Conservation (phyloP, 768 basidiomycete species). For the Suillus occidentalis region DNA sequence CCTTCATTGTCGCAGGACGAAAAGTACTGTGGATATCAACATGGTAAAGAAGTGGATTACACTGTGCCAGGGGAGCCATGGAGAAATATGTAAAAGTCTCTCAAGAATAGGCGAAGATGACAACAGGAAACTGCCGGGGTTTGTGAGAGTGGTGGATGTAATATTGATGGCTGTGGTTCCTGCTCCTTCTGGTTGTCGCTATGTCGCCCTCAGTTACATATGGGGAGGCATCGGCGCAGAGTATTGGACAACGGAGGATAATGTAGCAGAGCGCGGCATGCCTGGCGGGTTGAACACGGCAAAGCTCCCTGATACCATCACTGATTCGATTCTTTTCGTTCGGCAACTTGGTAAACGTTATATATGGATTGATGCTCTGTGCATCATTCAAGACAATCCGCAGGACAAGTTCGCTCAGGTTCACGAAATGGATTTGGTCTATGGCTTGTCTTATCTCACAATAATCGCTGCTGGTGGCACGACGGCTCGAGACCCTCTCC, state of each 20-base stretch:
- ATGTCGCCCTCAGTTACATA: constrained; percentile 25
- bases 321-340: constrained; percentile 23
- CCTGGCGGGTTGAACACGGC: background rate
- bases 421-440: constrained; percentile 21
- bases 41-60: constrained; percentile 9
- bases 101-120: background rate
- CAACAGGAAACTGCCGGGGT: constrained; percentile 1
- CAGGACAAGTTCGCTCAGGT: constrained; percentile 20
- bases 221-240: constrained; percentile 16
- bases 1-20: constrained; percentile 9
- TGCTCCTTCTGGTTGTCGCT: constrained; percentile 21
- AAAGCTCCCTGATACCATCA: constrained; percentile 22
- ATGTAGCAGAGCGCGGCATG: background rate
- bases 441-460: constrained; percentile 18
- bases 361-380: constrained; percentile 27
- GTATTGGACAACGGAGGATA: constrained; percentile 9
- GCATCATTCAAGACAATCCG: constrained; percentile 22
- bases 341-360: constrained; percentile 23
- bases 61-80: constrained; percentile 1
- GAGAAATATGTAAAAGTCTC: constrained; percentile 1
- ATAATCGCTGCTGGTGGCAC: constrained; percentile 18
- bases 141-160: constrained; percentile 8
- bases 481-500: constrained; percentile 15
- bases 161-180: constrained; percentile 7
- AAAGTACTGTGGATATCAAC: constrained; percentile 3